These are phyloP conservation scores for Cryptococcus depauperatus DNA, from an alignment of 1,284 basidiomycete species.

Conservation along the genomic window DNA sequence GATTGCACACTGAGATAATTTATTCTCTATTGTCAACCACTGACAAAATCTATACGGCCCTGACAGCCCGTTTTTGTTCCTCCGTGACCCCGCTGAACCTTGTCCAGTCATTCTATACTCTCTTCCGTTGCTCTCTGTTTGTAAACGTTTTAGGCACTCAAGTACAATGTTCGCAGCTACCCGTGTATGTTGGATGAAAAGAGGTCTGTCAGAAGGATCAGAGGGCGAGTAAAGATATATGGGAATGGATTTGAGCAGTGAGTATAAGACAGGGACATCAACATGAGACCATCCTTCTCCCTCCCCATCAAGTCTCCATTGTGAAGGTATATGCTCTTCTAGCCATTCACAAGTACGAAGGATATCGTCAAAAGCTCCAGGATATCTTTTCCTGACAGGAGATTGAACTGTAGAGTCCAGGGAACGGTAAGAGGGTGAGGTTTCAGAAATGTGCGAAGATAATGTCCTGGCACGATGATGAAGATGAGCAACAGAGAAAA, in stretches of 20 bases:
- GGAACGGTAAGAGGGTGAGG: conserved; percentile 1
- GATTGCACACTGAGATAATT: conserved; percentile 2
- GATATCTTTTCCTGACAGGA: conserved; percentile 7
- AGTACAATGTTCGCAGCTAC: neutral
- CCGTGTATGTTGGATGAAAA: neutral
- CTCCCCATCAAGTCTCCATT: conserved; percentile 4
- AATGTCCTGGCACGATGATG: conserved; percentile 10
- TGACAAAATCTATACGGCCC: conserved; percentile 4
- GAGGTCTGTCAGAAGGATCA: neutral
- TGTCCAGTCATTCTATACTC: neutral
- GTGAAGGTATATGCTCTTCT: conserved; percentile 7
- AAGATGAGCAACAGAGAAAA: conserved; percentile 5
- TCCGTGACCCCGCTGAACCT: neutral
- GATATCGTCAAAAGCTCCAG: conserved; percentile 19
- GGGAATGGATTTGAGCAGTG: neutral
- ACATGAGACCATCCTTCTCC: conserved; percentile 8
- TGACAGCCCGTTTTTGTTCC: conserved; percentile 5
- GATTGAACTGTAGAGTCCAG: neutral
- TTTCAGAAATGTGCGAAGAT: conserved; percentile 1
- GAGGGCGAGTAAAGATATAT: neutral
- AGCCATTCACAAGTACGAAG: conserved; percentile 8
- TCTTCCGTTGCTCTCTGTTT: neutral
- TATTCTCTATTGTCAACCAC: conserved; percentile 3
- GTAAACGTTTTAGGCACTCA: neutral
- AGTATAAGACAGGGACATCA: conserved; percentile 12